phyloP scores from a whole-genome alignment of 2,329 filamentous ascomycete genomes.

The Neofusicoccum laricinum region DNA sequence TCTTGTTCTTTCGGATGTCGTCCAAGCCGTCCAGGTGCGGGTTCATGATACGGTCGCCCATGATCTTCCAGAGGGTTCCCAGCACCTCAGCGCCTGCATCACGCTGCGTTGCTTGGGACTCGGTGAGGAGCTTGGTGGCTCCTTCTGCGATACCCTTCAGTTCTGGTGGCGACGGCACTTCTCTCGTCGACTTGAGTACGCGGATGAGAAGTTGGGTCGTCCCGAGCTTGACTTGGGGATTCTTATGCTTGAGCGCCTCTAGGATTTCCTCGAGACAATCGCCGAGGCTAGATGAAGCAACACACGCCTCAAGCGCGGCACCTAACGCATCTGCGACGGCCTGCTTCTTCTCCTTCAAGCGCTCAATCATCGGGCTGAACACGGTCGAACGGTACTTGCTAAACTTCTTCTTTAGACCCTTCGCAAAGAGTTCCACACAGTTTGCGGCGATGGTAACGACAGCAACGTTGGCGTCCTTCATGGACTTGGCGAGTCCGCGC shows the following conservation, averaged over 20 bases:
- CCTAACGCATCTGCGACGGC: conserved; percentile 84
- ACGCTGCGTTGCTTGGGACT: conserved; percentile 81
- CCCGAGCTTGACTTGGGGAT: conserved; percentile 95
- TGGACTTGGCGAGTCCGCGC: conserved; percentile 82
- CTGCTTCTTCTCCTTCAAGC: conserved; percentile 95
- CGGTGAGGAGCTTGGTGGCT: conserved; percentile 83
- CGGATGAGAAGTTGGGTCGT: conserved; percentile 91
- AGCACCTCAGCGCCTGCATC: conserved; percentile 88
- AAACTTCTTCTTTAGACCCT: conserved; percentile 76
- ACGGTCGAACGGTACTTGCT: conserved; percentile 76
- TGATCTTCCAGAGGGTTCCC: conserved; percentile 96
- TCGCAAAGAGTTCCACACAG: conserved; percentile 85
- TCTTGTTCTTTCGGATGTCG: conserved; percentile 91
- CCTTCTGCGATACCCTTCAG: conserved; percentile 82
- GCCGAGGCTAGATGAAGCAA: conserved; percentile 64
- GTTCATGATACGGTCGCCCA: conserved; percentile 94
- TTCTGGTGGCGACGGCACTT: conserved; percentile 81
- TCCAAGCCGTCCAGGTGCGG: conserved; percentile 88
- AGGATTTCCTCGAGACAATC: conserved; percentile 92
- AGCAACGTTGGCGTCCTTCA: conserved; percentile 98
- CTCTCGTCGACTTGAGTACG: conserved; percentile 76
- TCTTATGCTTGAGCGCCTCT: conserved; percentile 86
- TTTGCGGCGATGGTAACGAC: conserved; percentile 92
- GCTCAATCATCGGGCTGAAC: conserved; percentile 88
- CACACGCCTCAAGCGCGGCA: conserved; percentile 73